phyloP scores from a whole-genome alignment of 495 filamentous ascomycete species.

The Daldinia caldariorum region DNA sequence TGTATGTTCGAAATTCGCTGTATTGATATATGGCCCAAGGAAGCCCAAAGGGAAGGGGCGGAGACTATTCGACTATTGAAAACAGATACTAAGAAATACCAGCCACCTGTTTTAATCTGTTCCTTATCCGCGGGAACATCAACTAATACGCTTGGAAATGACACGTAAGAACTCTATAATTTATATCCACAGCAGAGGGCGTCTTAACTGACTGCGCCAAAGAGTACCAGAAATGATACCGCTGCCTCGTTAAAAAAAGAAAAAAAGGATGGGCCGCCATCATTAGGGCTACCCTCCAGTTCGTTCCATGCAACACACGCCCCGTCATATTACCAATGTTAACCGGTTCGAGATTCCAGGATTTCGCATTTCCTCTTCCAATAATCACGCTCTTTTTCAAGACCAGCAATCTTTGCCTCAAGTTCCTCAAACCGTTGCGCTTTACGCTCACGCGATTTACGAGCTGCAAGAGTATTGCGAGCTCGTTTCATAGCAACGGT shows the following conservation, averaged over 20 bases:
- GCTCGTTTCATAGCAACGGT: conserved; percentile 86
- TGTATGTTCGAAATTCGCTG: neutral
- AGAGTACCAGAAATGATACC: conserved; percentile 49
- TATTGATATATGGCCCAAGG: conserved; percentile 1
- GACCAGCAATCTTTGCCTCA: conserved; percentile 61
- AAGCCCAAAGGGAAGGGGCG: conserved; percentile 3
- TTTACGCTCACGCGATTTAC: conserved; percentile 91
- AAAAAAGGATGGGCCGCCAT: conserved; percentile 24
- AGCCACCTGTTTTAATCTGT: conserved; percentile 30
- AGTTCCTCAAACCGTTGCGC: conserved; percentile 73
- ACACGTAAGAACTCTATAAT: conserved; percentile 39
- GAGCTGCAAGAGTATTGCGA: conserved; percentile 92
- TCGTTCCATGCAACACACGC: conserved; percentile 32
- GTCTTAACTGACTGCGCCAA: conserved; percentile 46
- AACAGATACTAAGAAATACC: conserved; percentile 20
- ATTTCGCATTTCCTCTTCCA: conserved; percentile 64
- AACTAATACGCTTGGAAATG: conserved; percentile 30
- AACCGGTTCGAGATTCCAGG: conserved; percentile 38
- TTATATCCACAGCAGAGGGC: conserved; percentile 47
- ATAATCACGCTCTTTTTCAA: conserved; percentile 64
- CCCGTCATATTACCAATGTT: conserved; percentile 26
- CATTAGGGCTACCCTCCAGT: conserved; percentile 36
- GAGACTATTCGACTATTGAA: conserved; percentile 7
- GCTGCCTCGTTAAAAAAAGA: conserved; percentile 39
- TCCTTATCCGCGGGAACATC: neutral